phyloP scores from a whole-genome alignment of 2,329 filamentous ascomycete genomes.

The Bipolaris cookei region DNA sequence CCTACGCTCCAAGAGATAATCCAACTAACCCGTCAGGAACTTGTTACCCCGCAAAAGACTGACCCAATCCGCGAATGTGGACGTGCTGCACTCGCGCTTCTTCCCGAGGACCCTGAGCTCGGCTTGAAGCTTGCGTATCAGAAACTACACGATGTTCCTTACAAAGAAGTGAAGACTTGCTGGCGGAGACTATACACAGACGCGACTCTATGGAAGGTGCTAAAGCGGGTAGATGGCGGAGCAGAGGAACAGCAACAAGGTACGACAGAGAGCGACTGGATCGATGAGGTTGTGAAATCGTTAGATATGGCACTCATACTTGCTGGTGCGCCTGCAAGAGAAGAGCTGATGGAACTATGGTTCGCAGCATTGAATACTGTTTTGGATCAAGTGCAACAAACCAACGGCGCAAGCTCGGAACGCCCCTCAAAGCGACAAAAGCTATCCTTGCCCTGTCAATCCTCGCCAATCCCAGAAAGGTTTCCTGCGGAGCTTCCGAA shows the following conservation, averaged over 20 bases:
- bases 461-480: conserved; percentile 6
- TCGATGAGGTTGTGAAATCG: conserved; percentile 66
- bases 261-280: conserved; percentile 45
- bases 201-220: conserved; percentile 68
- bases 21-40: conserved; percentile 32
- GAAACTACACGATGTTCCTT: conserved; percentile 74
- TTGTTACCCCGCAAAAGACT: conserved; percentile 25
- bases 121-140: conserved; percentile 65
- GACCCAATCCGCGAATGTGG: conserved; percentile 52
- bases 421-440: conserved; percentile 30
- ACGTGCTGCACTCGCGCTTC: conserved; percentile 46
- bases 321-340: conserved; percentile 55
- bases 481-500: conserved; percentile 27
- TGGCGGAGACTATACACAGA: conserved; percentile 78
- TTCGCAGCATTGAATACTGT: conserved; percentile 56
- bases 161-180: conserved; percentile 67
- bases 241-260: conserved; percentile 5
- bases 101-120: conserved; percentile 55
- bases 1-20: conserved; percentile 34
- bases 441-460: not conserved
- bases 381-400: not conserved
- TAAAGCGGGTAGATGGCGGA: conserved; percentile 32
- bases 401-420: not conserved
- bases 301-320: conserved; percentile 81
- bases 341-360: conserved; percentile 54